phyloP scores from a whole-genome alignment of 306 rosid species.

The Dryas alaskensis region DNA sequence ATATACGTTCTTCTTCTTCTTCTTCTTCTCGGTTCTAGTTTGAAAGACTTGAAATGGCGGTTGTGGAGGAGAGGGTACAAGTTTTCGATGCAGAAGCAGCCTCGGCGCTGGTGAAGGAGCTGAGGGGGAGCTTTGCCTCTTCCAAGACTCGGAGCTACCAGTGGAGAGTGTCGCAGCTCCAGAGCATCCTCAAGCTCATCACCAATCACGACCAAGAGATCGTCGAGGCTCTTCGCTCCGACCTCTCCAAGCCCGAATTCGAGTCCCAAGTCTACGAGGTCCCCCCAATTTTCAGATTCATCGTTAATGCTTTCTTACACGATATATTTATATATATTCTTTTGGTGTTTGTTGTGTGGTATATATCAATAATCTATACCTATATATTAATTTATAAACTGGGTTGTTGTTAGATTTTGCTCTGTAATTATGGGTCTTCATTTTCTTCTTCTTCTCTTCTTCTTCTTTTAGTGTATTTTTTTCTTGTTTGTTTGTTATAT shows the following conservation, averaged over 20 bases:
- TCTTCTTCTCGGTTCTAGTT: neutral
- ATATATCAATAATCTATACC: neutral
- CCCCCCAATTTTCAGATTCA: neutral
- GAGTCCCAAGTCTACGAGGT: slow-evolving; percentile 72
- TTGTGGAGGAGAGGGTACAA: neutral
- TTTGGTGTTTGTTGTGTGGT: neutral
- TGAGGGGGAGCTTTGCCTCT: slow-evolving; percentile 20
- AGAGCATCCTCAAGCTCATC: slow-evolving; percentile 20
- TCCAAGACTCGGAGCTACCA: slow-evolving; percentile 39
- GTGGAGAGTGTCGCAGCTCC: slow-evolving; percentile 47
- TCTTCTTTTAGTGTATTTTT: neutral
- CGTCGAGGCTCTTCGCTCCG: slow-evolving; percentile 44
- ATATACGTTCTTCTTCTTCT: neutral
- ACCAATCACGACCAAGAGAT: slow-evolving; percentile 36
- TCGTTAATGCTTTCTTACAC: neutral
- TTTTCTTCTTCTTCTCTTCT: neutral
- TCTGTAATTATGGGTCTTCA: neutral
- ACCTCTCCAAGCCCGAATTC: slow-evolving; percentile 59
- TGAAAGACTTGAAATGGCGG: slow-evolving; percentile 4
- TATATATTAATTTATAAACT: neutral
- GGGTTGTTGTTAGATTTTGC: neutral
- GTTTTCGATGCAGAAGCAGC: slow-evolving; percentile 27
- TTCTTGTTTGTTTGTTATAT: too few relatives aligned
- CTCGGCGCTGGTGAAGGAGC: slow-evolving; percentile 21
- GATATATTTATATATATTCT: neutral